These are phyloP conservation scores for Dothideomycetes sp. DNA, from an alignment of 2,329 filamentous ascomycete species.

Conservation along the genomic window DNA sequence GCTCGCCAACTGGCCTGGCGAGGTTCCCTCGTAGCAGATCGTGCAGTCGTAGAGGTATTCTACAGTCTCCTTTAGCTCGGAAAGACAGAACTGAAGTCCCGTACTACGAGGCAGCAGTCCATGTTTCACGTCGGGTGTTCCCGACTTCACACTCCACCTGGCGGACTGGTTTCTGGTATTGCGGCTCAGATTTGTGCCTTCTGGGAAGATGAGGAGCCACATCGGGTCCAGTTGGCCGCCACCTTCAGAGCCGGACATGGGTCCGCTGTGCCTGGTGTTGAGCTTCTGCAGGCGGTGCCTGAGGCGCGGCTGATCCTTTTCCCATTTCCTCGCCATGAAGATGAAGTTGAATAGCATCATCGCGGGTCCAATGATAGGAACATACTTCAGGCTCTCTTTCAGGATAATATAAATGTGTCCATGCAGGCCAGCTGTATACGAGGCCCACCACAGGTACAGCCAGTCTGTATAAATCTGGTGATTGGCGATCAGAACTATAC, in stretches of 20 bases:
- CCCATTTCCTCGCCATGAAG: slow-evolving; percentile 88
- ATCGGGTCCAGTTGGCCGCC: slow-evolving; percentile 47
- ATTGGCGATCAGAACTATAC: slow-evolving; percentile 75
- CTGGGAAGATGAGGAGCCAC: slow-evolving; percentile 83
- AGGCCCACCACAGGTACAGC: slow-evolving; percentile 89
- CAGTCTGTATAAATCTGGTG: slow-evolving; percentile 88
- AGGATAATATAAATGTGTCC: slow-evolving; percentile 84
- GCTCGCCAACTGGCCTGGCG: slow-evolving; percentile 71
- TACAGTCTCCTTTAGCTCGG: slow-evolving; percentile 60
- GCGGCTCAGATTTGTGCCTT: slow-evolving; percentile 71
- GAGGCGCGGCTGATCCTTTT: slow-evolving; percentile 63
- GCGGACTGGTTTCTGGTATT: slow-evolving; percentile 61
- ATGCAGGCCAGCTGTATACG: slow-evolving; percentile 75
- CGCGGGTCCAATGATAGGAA: slow-evolving; percentile 69
- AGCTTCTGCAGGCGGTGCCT: slow-evolving; percentile 65
- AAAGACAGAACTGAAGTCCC: slow-evolving; percentile 68
- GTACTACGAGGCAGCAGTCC: slow-evolving; percentile 68
- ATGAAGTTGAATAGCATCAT: slow-evolving; percentile 87
- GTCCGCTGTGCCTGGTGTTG: slow-evolving; percentile 34
- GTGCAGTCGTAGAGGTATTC: slow-evolving; percentile 90
- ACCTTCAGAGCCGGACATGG: slow-evolving; percentile 23
- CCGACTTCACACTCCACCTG: slow-evolving; percentile 66
- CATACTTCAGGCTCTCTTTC: slow-evolving; percentile 74
- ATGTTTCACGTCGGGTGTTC: slow-evolving; percentile 59
- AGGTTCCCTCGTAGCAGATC: slow-evolving; percentile 85